Evolutionary conservation across 257 asterid genomes (phyloP), one percentile per base, ranked within the genome.

Genomic region (Sherardia arvensis): DNA sequence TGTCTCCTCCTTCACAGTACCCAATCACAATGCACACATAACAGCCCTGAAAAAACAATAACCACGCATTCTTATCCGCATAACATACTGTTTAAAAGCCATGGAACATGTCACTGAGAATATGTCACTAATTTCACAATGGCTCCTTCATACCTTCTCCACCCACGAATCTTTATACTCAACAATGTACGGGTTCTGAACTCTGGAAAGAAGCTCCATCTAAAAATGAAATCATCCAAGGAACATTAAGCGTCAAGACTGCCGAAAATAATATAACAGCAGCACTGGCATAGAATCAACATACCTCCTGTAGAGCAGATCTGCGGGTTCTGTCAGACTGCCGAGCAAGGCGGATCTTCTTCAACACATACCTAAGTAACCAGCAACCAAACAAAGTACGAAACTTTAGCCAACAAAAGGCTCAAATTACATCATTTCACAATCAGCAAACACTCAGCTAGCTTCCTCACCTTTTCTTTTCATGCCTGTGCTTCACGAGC

Each of bases 111-210:
- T 57, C 38, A 57, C 22, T 6, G 7, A 18, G 18, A n/a, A n/a
- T n/a, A n/a, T n/a, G n/a, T n/a, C n/a, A n/a, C n/a, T n/a, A n/a
- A n/a, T n/a, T n/a, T 22, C 40, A 57, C 45, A 58, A 8, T 1
- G 49, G 32, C 57, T 25, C 45, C 64, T 61, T 56, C 85, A 7
- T 71, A 93, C 99, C 96, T 87, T 90, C 77, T 93, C 99, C 77
- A 93, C 99, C 99, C 99, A 93, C 51, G 99, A 93, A 78, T 93
- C 97, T 84, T 85, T 93, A 83, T 93, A 90, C 69, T 93, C 97
- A 68, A 93, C 99, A 54, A 93, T 86, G 70, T 78, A 93, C 49
- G 90, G 96, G 72, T 81, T 84, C 62, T 73, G 77, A 34, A 78
- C 97, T 76, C 78, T 86, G 49, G 99, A 81, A 25, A 93, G 92